Evolutionary conservation across 768 basidiomycete genomes (phyloP), one percentile per base, ranked within the genome.

Genomic region (Leccinum disarticulatum): DNA sequence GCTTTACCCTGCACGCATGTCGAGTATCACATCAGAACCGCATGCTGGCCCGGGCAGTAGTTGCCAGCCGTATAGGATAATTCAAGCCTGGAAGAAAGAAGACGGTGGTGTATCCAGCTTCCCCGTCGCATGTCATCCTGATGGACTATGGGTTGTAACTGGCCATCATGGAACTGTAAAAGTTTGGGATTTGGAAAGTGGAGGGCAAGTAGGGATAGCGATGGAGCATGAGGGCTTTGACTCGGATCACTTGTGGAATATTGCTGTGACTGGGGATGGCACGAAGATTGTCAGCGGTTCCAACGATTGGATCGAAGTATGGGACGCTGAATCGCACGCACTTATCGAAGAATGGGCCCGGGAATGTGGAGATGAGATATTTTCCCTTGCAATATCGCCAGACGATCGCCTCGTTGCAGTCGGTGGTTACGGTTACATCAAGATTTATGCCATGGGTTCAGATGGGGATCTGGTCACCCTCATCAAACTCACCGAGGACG

Each of bases 111-210:
- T n/a, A n/a, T n/a, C n/a, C n/a, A n/a, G n/a, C n/a, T n/a, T 14
- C 2, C 6, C 14, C 0, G 3, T 58, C 3, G 27, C n/a, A 7
- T 61, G 31, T 36, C 33, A 64, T 19, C 62, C 51, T 14, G 64
- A 50, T 1, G 59, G 62, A 22, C 22, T 22, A 35, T 57, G 30
- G 1, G 36, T 64, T 17, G 62, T 56, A 8, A 55, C 55, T 9
- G 35, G 56, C 27, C 58, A 27, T 4, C n/a, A 54, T 5, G 28
- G 43, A 8, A 30, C 3, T n/a, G 6, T 47, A 1, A 38, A 8
- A 2, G 4, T 59, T 15, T 65, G 55, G 58, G 19, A 59, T 46
- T 13, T 62, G 14, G 58, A 57, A 36, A 49, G 10, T 17, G 63
- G 63, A 1, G 9, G 27, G n/a, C 57, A 61, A 36, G 60, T 49